A percentile compares a stretch with the other conserved stretches of the same genome.
These are phyloP conservation scores for Colletotrichum melonis DNA, from an alignment of 2,329 filamentous ascomycete species.

Conservation along the genomic window DNA sequence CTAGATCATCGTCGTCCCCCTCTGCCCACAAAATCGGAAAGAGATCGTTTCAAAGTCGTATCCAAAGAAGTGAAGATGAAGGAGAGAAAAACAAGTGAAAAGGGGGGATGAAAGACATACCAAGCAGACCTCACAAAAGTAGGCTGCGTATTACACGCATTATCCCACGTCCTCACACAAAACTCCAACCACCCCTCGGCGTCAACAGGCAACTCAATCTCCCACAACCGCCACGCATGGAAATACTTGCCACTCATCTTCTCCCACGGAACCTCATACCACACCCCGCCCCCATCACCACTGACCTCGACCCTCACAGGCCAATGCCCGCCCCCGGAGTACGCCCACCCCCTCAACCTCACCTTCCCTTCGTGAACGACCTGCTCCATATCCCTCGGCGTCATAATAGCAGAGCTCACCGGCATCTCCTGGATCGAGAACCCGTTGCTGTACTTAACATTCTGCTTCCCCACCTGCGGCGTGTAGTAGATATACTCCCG, in stretches of 20 bases:
- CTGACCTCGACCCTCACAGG: conserved; percentile 73
- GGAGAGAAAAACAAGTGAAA: not conserved
- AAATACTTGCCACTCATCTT: conserved; percentile 72
- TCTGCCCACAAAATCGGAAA: too few relatives aligned
- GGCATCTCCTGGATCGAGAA: conserved; percentile 80
- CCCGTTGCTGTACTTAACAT: conserved; percentile 68
- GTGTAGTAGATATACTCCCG: conserved; percentile 77
- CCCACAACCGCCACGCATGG: conserved; percentile 74
- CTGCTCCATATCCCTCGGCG: conserved; percentile 67
- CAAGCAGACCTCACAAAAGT: conserved; percentile 55
- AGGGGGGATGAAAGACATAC: not conserved
- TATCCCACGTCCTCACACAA: conserved; percentile 70
- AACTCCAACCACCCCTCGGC: conserved; percentile 72
- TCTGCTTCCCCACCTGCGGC: conserved; percentile 76
- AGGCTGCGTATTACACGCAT: conserved; percentile 70
- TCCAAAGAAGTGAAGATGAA: not conserved
- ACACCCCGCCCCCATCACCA: conserved; percentile 70
- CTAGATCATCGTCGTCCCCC: too few relatives aligned
- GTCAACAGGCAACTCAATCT: conserved; percentile 70
- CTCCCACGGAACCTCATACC: conserved; percentile 71
- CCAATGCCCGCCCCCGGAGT: conserved; percentile 68
- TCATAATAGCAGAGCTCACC: conserved; percentile 74
- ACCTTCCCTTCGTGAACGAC: conserved; percentile 71
- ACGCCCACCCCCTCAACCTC: conserved; percentile 65
- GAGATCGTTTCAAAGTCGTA: too few relatives aligned